Evolutionary conservation across 73 alveolate genomes (phyloP), one percentile per base, ranked within the genome.

Genomic region (Uronychia binucleata): DNA sequence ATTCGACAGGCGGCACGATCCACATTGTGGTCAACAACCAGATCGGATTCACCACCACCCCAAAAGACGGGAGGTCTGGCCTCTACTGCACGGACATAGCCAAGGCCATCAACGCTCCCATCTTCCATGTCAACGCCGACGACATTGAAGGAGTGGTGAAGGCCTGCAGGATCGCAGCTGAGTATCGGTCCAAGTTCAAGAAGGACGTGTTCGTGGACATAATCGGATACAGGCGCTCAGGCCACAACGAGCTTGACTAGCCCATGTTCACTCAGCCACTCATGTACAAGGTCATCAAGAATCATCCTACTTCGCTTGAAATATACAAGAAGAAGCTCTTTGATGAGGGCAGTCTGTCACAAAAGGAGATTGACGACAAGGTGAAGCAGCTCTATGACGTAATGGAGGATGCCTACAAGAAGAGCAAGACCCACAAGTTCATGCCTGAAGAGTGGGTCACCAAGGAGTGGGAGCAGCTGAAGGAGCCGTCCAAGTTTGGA

Each of bases 181-280:
- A 93, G 84, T 93, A 93, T 80, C 77, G 96, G 31, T 80, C 58
- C 60, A 91, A 83, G 77, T 93, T 87, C 89, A 82, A 91, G 35
- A 89, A 88, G 30, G 98, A 93, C 80, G 96, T 83, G 13, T 67
- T 86, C 30, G 90, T 97, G 32, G 99, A 97, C 89, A 80, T 95
- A 77, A 88, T 97, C 80, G 98, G 99, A 74, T 97, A 96, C 91
- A 94, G 99, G 78, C 92, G 94, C 80, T 88, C 77, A 77, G 99
- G 99, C 30, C 99, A 97, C 92, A 97, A 97, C 84, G 99, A 97
- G 82, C 94, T 94, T n/a, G 99, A 97, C 81, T 95, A 96, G 85
- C 99, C 99, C 0, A 87, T 87, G 77, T 92, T 95, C 91, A 93
- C 98, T 78, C 86, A 95, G 58, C 99, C 99, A 13, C 67, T 83